Base-by-base conservation (phyloP, 2,329 filamentous ascomycete species). In the Nothophoma quercina region DNA sequence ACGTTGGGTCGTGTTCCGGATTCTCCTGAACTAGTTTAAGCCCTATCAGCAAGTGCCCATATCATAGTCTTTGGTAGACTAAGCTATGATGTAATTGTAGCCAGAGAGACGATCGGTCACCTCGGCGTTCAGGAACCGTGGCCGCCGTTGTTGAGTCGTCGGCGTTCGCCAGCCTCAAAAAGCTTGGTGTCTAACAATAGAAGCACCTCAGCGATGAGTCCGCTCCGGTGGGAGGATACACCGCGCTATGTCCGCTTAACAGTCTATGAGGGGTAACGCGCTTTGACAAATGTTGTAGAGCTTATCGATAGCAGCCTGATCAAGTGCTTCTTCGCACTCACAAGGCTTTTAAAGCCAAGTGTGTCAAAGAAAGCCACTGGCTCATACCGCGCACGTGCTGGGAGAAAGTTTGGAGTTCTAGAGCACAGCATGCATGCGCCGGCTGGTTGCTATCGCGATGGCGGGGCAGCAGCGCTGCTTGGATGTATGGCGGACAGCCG, bases 381-480 rank as follows among this genome's bases (percentile, higher is more conserved):
- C 38, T 33, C 33, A 41, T 33, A 26, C 39, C 33, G 40, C 10
- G 19, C 36, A 32, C 26, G 8, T 29, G 22, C 36, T 44, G 35
- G 38, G 25, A 29, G 30, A 34, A 46, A 28, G 10, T 22, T 34
- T 43, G 21, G 12, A 48, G 51, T 30, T 34, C 32, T 40, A 35
- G 29, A 51, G 54, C 52, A 29, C 29, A 56, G 26, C 47, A 33
- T 43, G 51, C 39, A 45, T 39, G 43, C 42, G 54, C 45, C 36
- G 56, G 55, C 45, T 63, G 52, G 58, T 61, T 58, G 59, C 56
- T 54, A 56, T 67, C 55, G 62, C 54, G 47, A 63, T 64, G 62
- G 63, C 61, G 60, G 65, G 65, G 60, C 53, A 60, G 60, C 46
- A 48, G 49, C 49, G 49, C 43, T 43, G 36, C 36, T 34, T 52